Evolutionary conservation across 2,329 filamentous ascomycete genomes (phyloP), one percentile per base, ranked within the genome.

Genomic region (Cladosporium oxysporum): DNA sequence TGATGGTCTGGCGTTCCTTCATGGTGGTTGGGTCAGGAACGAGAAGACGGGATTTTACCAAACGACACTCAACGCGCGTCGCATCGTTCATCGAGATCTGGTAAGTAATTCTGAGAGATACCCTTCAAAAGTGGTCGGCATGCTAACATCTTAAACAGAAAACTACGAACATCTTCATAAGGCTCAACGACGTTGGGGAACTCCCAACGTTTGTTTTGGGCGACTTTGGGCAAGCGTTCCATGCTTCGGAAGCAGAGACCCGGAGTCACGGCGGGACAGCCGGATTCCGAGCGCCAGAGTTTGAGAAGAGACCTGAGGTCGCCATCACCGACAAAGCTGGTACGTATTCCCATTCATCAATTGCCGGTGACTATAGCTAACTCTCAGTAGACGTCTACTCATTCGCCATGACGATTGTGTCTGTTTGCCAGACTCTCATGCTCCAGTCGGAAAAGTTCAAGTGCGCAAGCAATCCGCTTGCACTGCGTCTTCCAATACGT

Each of bases 1-100:
- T 57, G 66, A 71, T 18, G 73, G 69, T 8, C 57, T 75, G 7
- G 70, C 67, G 7, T 74, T 67, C 64, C 33, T 76, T 1, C 74
- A 76, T 50, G 29, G 62, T 28, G 71, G 72, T 28, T 63, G 68
- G 21, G 28, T 64, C 58, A 37, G 50, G 4, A 16, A 58, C 12
- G 65, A 66, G 37, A 21, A 28, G 3, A 35, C n/a, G 14, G 55
- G 6, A 3, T 18, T 26, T 11, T 58, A 58, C 33, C 11, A 12
- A 6, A n/a, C 29, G 60, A n/a, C 66, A 68, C 6, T 29, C 41
- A 44, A 47, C 41, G n/a, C 41, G 3, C 8, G 6, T 47, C 7
- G n/a, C 6, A 62, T 75, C 18, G 29, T 75, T 21, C 69, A 73
- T 41, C 37, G 67, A 18, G 73, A 74, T 64, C 63, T 75, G 52